Conservation (phyloP, 1,284 basidiomycete species). For the Schizophyllum amplum region DNA sequence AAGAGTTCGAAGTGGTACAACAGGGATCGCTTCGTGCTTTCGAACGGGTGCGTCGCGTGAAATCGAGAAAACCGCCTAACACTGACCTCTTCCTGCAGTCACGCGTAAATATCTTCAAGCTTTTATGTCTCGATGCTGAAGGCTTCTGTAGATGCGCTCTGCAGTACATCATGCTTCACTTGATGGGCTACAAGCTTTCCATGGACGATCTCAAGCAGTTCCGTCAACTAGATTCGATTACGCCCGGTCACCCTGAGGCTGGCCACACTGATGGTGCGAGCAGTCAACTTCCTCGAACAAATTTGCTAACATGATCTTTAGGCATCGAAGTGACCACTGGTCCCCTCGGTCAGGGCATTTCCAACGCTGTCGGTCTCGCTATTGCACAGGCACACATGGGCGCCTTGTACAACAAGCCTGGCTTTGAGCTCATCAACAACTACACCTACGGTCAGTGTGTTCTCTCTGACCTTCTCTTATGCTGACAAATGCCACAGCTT, state of each 20-base stretch:
- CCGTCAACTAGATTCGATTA: constrained; percentile 82
- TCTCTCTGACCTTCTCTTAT: constrained; percentile 6
- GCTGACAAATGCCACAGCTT: constrained; percentile 39
- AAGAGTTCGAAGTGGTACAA: constrained; percentile 89
- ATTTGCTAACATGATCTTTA: constrained; percentile 15
- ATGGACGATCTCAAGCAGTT: constrained; percentile 81
- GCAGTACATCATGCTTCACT: constrained; percentile 79
- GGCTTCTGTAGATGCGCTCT: constrained; percentile 59
- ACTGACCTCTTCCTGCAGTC: constrained; percentile 25
- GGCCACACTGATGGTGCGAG: constrained; percentile 79
- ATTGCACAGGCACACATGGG: constrained; percentile 89
- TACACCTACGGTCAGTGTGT: constrained; percentile 68
- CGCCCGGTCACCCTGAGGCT: constrained; percentile 88
- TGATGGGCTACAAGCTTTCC: constrained; percentile 78
- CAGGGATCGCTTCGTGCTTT: constrained; percentile 84
- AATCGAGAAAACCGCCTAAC: constrained; percentile 6
- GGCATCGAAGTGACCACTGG: constrained; percentile 94
- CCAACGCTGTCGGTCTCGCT: constrained; percentile 89
- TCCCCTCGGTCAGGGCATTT: constrained; percentile 91
- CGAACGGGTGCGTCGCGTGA: constrained; percentile 54
- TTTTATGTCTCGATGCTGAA: constrained; percentile 6
- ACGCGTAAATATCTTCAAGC: constrained; percentile 46
- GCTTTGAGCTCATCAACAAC: constrained; percentile 82
- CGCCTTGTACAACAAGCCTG: constrained; percentile 85
- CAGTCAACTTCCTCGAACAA: constrained; percentile 5